Evolutionary conservation across 2,329 filamentous ascomycete genomes (phyloP).

Genomic region (Hymenoscyphus albidus): DNA sequence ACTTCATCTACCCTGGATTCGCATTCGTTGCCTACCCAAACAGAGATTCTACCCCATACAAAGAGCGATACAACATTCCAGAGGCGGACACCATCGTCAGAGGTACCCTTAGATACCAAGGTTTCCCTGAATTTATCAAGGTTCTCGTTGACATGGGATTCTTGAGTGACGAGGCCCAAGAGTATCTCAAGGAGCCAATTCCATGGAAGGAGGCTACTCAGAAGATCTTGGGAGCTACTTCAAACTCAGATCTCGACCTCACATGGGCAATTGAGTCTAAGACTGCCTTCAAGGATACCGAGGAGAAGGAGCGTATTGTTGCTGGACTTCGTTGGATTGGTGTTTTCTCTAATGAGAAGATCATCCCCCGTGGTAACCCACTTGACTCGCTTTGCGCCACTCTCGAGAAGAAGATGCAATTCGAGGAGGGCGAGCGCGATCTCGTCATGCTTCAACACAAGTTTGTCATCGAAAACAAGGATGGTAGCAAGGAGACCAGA

Average conservation of each 20-base stretch:
- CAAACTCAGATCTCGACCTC: constrained; percentile 65
- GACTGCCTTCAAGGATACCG: constrained; percentile 64
- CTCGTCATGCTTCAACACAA: constrained; percentile 77
- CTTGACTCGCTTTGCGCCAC: constrained; percentile 88
- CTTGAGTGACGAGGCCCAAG: constrained; percentile 66
- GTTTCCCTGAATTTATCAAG: constrained; percentile 74
- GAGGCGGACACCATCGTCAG: constrained; percentile 85
- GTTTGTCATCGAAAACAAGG: constrained; percentile 79
- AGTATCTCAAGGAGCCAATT: constrained; percentile 62
- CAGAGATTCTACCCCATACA: constrained; percentile 83
- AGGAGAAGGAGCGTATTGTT: constrained; percentile 67
- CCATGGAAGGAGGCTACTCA: constrained; percentile 83
- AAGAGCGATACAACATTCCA: constrained; percentile 84
- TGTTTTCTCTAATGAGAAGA: constrained; percentile 58
- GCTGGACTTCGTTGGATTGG: constrained; percentile 70
- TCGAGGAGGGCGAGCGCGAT: constrained; percentile 73
- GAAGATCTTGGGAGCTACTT: constrained; percentile 67
- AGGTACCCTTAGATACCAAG: constrained; percentile 79
- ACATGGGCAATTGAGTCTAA: constrained; percentile 70
- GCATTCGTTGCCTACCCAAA: constrained; percentile 92
- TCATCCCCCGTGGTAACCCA: constrained; percentile 70
- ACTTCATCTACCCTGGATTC: constrained; percentile 85
- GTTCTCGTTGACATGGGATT: constrained; percentile 87
- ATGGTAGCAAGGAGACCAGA: constrained; percentile 71
- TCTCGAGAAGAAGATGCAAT: constrained; percentile 90